A percentile compares a stretch with the other conserved stretches of the same genome.
Conservation (phyloP, 2,329 filamentous ascomycete species). For the Thermothelomyces thermophilus region DNA sequence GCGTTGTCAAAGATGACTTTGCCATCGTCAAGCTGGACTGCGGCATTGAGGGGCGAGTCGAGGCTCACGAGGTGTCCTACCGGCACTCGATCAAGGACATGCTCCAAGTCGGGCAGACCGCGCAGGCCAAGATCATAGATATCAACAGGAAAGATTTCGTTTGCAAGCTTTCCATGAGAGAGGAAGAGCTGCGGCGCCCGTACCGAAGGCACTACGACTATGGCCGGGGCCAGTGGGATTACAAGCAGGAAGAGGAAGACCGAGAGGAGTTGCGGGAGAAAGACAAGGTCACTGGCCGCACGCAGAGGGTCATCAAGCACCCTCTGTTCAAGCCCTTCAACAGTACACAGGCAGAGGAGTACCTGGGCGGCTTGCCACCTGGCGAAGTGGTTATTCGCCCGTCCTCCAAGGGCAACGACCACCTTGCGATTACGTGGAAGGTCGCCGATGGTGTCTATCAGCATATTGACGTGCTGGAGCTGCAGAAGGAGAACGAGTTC, state of each 20-base stretch:
- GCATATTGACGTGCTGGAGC: conserved; percentile 92
- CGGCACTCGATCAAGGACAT: conserved; percentile 65
- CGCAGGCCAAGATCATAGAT: conserved; percentile 80
- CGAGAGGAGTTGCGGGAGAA: conserved; percentile 79
- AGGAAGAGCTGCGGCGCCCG: conserved; percentile 69
- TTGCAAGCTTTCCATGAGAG: conserved; percentile 76
- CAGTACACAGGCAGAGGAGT: conserved; percentile 86
- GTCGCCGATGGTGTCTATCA: conserved; percentile 94
- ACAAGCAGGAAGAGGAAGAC: conserved; percentile 70
- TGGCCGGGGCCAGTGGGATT: conserved; percentile 80
- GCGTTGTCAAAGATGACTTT: conserved; percentile 84
- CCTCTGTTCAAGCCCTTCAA: conserved; percentile 94
- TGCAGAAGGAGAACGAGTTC: conserved; percentile 96
- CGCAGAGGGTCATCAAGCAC: conserved; percentile 94
- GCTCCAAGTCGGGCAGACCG: conserved; percentile 73
- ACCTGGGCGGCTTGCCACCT: conserved; percentile 73
- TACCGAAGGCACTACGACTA: conserved; percentile 65
- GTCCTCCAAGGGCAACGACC: conserved; percentile 90
- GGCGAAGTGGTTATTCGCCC: conserved; percentile 94
- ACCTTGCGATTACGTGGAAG: conserved; percentile 96
- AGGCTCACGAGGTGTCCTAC: conserved; percentile 73
- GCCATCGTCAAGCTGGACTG: conserved; percentile 91
- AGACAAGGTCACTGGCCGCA: conserved; percentile 75
- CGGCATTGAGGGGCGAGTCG: conserved; percentile 83
- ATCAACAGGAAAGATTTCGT: conserved; percentile 81